phyloP scores from a whole-genome alignment of 148 eudicot species.

The Arctostaphylos glauca region DNA sequence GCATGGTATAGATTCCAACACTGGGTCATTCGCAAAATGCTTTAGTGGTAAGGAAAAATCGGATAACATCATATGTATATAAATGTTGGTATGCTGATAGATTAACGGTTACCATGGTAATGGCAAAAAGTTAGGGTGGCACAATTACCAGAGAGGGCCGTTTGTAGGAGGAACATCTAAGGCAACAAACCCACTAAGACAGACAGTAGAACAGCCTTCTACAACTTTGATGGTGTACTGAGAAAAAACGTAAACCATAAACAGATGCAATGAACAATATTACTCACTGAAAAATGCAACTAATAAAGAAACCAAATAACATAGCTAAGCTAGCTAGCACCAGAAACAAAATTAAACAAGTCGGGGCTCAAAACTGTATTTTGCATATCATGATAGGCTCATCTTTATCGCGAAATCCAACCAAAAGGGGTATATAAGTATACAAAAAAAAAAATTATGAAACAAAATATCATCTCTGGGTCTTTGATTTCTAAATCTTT shows the following conservation, averaged over 20 bases:
- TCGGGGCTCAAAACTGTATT: not conserved
- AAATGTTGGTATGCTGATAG: not conserved
- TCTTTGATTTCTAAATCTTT: not conserved
- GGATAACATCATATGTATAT: not conserved
- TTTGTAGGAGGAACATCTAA: constrained; percentile 47
- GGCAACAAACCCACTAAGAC: constrained; percentile 45
- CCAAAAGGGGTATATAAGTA: not conserved
- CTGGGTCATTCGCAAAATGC: not conserved
- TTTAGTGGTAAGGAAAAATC: not conserved
- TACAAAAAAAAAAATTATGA: not conserved
- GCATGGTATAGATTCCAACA: not conserved
- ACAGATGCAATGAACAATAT: not conserved
- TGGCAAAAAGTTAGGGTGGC: not conserved
- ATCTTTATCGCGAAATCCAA: not conserved
- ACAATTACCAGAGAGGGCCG: constrained; percentile 51
- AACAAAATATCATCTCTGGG: not conserved
- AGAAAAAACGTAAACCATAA: not conserved
- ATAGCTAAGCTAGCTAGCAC: not conserved
- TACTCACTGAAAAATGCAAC: not conserved
- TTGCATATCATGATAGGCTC: not conserved
- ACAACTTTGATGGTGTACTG: constrained; percentile 39
- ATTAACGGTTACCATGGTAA: not conserved
- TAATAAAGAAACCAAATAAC: not conserved
- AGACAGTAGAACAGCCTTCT: constrained; percentile 22
- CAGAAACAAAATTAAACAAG: no score